A percentile compares a stretch with the other conserved stretches of the same genome.
These are phyloP conservation scores for Sporothrix globosa DNA, from an alignment of 2,329 filamentous ascomycete species.

Conservation along the genomic window DNA sequence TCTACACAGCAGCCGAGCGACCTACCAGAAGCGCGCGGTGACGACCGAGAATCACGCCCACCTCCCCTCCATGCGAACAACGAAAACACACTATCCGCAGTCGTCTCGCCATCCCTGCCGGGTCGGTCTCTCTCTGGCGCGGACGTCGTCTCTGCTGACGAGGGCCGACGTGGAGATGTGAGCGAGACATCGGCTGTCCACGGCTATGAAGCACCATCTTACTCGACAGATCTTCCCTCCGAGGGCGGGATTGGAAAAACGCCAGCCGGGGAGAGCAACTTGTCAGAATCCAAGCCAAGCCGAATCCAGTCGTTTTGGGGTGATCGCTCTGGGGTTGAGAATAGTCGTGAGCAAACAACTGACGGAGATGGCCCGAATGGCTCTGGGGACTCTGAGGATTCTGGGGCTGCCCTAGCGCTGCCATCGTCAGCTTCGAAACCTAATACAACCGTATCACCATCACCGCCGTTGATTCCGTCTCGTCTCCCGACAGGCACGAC, in stretches of 20 bases:
- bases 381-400: background rate
- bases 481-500: background rate
- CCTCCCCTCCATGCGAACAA: background rate
- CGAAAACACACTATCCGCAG: background rate
- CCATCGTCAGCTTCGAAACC: background rate
- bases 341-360: background rate
- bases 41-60: background rate
- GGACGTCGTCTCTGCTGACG: background rate
- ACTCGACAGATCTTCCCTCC: background rate
- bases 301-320: constrained; percentile 1
- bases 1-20: background rate
- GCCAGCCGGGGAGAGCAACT: background rate
- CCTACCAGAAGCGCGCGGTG: background rate
- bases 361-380: background rate
- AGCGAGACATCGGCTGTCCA: constrained; percentile 6
- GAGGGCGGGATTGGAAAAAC: background rate
- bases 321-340: background rate
- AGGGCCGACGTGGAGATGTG: background rate
- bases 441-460: background rate
- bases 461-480: background rate
- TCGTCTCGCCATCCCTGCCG: constrained; percentile 5
- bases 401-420: background rate
- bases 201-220: background rate
- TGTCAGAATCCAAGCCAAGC: constrained; percentile 2
- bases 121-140: background rate